phyloP scores from a whole-genome alignment of 1,284 basidiomycete genomes.

The Testicularia cyperi region DNA sequence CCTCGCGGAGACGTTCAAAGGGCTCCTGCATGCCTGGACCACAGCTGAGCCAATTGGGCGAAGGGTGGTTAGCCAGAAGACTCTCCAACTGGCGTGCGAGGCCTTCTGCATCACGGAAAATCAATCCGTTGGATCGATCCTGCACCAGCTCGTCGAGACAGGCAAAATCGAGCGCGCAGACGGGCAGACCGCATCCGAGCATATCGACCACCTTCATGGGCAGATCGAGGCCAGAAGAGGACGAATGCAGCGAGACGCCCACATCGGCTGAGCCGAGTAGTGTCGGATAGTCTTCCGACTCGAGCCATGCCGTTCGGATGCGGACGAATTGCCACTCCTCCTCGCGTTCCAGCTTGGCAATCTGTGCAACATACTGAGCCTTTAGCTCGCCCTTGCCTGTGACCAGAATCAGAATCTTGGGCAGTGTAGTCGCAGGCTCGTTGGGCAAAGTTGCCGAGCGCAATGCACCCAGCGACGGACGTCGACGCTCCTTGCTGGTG shows the following conservation, averaged over 20 bases:
- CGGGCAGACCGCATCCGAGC: constrained; percentile 94
- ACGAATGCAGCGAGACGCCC: constrained; percentile 86
- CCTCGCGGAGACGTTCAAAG: constrained; percentile 11
- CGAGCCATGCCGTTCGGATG: constrained; percentile 66
- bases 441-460: constrained; percentile 20
- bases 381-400: constrained; percentile 88
- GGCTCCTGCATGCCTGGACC: constrained; percentile 19
- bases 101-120: constrained; percentile 73
- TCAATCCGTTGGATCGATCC: constrained; percentile 76
- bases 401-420: constrained; percentile 69
- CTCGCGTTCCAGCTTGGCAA: constrained; percentile 66
- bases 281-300: constrained; percentile 44
- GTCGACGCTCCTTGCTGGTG: constrained; percentile 17
- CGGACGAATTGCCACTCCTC: constrained; percentile 76
- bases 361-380: constrained; percentile 71
- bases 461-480: constrained; percentile 23
- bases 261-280: constrained; percentile 78
- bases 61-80: constrained; percentile 26
- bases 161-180: constrained; percentile 82
- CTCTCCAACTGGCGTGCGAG: constrained; percentile 71
- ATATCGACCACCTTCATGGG: constrained; percentile 99
- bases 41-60: constrained; percentile 13
- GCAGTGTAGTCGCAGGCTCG: constrained; percentile 26
- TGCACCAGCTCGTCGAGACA: constrained; percentile 86
- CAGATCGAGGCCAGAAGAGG: constrained; percentile 85